Conservation (phyloP, 768 basidiomycete species). For the Solioccasus polychromus region DNA sequence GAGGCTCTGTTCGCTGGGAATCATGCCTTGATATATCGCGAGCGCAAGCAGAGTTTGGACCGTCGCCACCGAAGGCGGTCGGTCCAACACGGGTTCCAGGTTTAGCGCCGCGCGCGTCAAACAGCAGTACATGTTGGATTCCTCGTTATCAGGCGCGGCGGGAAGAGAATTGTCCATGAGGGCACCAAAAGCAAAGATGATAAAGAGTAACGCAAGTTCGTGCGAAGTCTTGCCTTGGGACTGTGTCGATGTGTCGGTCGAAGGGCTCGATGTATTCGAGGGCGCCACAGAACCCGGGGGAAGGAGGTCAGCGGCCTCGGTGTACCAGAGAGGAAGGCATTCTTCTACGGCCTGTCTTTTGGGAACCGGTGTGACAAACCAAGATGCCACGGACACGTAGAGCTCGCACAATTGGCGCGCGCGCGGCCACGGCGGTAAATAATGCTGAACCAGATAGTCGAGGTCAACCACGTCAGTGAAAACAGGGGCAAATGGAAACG, state of each 20-base stretch:
- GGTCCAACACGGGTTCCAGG: constrained; percentile 65
- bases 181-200: constrained; percentile 62
- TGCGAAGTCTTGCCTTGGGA: constrained; percentile 40
- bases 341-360: constrained; percentile 62
- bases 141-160: constrained; percentile 48
- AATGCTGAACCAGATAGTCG: constrained; percentile 42
- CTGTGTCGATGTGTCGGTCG: constrained; percentile 8
- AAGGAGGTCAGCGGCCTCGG: constrained; percentile 39
- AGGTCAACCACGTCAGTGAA: constrained; percentile 39
- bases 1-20: constrained; percentile 65
- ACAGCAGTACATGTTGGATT: constrained; percentile 53
- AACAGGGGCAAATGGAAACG: constrained; percentile 50
- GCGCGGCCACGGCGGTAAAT: constrained; percentile 59
- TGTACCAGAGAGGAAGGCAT: constrained; percentile 62
- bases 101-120: constrained; percentile 64
- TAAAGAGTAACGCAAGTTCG: constrained; percentile 60
- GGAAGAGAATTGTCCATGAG: constrained; percentile 54
- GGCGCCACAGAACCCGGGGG: constrained; percentile 27
- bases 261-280: not conserved
- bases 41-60: constrained; percentile 65
- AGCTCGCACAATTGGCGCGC: constrained; percentile 58
- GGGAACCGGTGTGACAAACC: constrained; percentile 76
- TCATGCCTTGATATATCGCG: constrained; percentile 69
- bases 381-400: constrained; percentile 75
- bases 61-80: constrained; percentile 68